These are phyloP conservation scores for Akanthomyces muscarius DNA, from an alignment of 2,329 filamentous ascomycete species.

Conservation along the genomic window DNA sequence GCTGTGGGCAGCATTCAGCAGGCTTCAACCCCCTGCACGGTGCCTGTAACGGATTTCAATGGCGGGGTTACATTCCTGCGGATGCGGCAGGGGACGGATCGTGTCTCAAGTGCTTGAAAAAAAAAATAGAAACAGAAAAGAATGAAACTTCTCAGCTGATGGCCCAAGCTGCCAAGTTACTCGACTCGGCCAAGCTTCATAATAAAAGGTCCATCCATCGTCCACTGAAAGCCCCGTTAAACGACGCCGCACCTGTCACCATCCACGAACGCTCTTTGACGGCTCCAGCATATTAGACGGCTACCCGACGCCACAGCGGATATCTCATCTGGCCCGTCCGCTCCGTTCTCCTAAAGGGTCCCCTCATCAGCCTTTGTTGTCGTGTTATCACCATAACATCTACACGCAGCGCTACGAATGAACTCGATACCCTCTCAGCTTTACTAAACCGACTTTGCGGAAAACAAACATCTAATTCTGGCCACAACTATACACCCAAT, in stretches of 20 bases:
- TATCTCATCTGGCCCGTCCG: constrained; percentile 10
- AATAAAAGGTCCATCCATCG: background rate
- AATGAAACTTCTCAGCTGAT: background rate
- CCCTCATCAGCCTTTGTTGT: background rate
- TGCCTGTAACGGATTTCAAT: background rate
- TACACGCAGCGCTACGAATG: background rate
- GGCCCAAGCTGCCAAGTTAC: background rate
- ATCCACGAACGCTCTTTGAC: background rate
- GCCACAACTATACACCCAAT: background rate
- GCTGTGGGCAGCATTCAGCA: background rate
- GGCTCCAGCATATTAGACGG: background rate
- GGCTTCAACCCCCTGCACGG: background rate
- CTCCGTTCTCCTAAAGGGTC: background rate
- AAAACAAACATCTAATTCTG: background rate
- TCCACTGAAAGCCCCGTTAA: background rate
- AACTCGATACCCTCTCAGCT: background rate
- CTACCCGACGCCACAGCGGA: constrained; percentile 15
- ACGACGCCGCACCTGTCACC: background rate
- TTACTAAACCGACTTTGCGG: background rate
- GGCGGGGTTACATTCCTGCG: constrained; percentile 4
- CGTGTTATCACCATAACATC: background rate
- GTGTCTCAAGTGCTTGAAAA: background rate
- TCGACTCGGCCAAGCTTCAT: background rate
- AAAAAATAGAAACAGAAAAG: background rate
- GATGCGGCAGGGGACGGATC: no score